These are phyloP conservation scores for Fusarium coffeatum DNA, from an alignment of 2,329 filamentous ascomycete species.

Conservation along the genomic window DNA sequence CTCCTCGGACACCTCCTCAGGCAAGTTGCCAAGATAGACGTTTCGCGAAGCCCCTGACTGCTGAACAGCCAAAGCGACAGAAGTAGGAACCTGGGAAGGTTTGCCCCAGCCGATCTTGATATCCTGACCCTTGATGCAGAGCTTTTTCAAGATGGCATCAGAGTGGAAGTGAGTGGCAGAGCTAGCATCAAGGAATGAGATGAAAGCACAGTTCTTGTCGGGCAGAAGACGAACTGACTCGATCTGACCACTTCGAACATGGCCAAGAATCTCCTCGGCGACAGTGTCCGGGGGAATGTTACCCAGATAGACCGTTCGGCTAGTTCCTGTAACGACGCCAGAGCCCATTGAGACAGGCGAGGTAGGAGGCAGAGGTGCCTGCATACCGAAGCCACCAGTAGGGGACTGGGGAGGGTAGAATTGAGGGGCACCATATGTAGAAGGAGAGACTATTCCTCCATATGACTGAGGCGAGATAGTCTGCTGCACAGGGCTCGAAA, in stretches of 20 bases:
- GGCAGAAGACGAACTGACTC: conserved; percentile 97
- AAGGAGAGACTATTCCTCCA: conserved; percentile 86
- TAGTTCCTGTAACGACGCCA: conserved; percentile 88
- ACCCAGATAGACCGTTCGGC: conserved; percentile 95
- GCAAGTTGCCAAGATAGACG: conserved; percentile 93
- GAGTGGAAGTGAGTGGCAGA: conserved; percentile 99
- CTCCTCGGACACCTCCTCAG: conserved; percentile 90
- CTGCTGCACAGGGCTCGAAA: conserved; percentile 80
- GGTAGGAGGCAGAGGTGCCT: conserved; percentile 70
- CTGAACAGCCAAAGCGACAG: conserved; percentile 95
- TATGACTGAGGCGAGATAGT: conserved; percentile 86
- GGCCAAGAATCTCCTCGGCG: conserved; percentile 94
- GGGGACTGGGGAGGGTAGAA: conserved; percentile 92
- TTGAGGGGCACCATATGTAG: conserved; percentile 82
- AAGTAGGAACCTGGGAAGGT: conserved; percentile 96
- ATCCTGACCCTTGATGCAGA: conserved; percentile 97
- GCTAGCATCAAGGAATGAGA: conserved; percentile 97
- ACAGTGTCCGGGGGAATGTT: conserved; percentile 99
- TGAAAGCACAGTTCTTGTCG: conserved; percentile 99
- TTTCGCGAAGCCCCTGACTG: conserved; percentile 97
- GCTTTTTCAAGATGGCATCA: conserved; percentile 99
- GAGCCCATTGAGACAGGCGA: conserved; percentile 81
- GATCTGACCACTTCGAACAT: conserved; percentile 97
- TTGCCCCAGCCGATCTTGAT: conserved; percentile 99
- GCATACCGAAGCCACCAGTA: conserved; percentile 75